These are phyloP conservation scores for Ambrosiella xylebori DNA, from an alignment of 2,329 filamentous ascomycete species.

Conservation along the genomic window DNA sequence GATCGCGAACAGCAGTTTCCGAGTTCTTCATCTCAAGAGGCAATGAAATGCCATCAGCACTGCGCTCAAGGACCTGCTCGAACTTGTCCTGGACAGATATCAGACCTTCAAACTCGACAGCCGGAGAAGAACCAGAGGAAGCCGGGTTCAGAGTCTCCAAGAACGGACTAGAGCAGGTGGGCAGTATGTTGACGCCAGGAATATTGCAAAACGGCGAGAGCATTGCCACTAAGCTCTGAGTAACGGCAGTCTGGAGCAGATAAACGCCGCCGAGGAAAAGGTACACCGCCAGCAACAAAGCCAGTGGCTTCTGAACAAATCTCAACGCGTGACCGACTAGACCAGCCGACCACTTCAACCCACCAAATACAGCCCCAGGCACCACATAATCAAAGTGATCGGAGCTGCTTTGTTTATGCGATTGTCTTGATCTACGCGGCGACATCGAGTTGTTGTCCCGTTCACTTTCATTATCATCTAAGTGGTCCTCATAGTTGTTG, in stretches of 20 bases:
- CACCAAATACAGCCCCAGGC: constrained; percentile 24
- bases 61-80: constrained; percentile 55
- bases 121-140: constrained; percentile 17
- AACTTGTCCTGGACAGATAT: constrained; percentile 61
- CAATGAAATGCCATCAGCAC: constrained; percentile 45
- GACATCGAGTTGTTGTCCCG: neutral
- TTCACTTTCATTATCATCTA: neutral
- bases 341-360: constrained; percentile 33
- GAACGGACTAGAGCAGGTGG: constrained; percentile 15
- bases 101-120: constrained; percentile 54
- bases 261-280: constrained; percentile 41
- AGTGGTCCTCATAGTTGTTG: constrained; percentile 1
- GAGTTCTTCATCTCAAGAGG: constrained; percentile 66
- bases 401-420: neutral
- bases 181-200: constrained; percentile 36
- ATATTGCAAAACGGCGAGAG: constrained; percentile 54
- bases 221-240: constrained; percentile 40
- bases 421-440: neutral
- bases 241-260: constrained; percentile 44
- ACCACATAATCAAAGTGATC: constrained; percentile 22
- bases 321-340: constrained; percentile 41
- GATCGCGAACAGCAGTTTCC: constrained; percentile 55
- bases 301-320: constrained; percentile 47
- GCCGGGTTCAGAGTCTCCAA: constrained; percentile 14
- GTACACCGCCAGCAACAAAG: constrained; percentile 42